These are phyloP conservation scores for Penicillium cinerascens DNA, from an alignment of 495 filamentous ascomycete species.

Conservation along the genomic window DNA sequence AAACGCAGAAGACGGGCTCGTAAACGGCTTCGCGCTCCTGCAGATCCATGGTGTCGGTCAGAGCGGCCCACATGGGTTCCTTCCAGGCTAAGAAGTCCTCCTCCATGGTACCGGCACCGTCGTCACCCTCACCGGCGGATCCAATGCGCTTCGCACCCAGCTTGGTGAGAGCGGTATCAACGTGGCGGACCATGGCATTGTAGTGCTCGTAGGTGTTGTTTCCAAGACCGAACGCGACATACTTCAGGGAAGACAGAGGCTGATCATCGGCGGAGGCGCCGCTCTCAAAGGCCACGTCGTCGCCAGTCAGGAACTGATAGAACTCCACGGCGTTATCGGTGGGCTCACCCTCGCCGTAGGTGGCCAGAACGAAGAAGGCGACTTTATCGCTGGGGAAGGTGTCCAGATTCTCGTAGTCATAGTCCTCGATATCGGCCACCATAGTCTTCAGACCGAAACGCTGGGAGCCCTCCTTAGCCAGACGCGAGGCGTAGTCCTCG, in stretches of 20 bases:
- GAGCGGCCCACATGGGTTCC: slow-evolving; percentile 94
- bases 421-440: slow-evolving; percentile 97
- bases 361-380: slow-evolving; percentile 92
- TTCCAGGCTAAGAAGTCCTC: slow-evolving; percentile 99
- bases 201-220: slow-evolving; percentile 99
- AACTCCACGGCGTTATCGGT: slow-evolving; percentile 99
- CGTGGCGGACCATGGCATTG: slow-evolving; percentile 94
- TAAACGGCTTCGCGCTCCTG: slow-evolving; percentile 96
- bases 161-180: slow-evolving; percentile 73
- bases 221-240: slow-evolving; percentile 91
- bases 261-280: slow-evolving; percentile 59
- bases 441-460: slow-evolving; percentile 97
- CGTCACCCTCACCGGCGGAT: slow-evolving; percentile 89
- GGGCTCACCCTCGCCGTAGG: slow-evolving; percentile 97
- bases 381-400: slow-evolving; percentile 84
- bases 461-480: slow-evolving; percentile 96
- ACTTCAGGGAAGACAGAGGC: slow-evolving; percentile 81
- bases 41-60: slow-evolving; percentile 76
- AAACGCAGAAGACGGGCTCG: slow-evolving; percentile 84
- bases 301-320: slow-evolving; percentile 88
- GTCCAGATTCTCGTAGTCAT: slow-evolving; percentile 95
- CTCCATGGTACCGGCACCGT: slow-evolving; percentile 98
- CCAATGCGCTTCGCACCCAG: slow-evolving; percentile 83
- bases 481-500: slow-evolving; percentile 95
- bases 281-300: slow-evolving; percentile 77